Evolutionary conservation across 805 yeast genomes (phyloP), one percentile per base, ranked within the genome.

Genomic region (Metschnikowia bowlesiae): DNA sequence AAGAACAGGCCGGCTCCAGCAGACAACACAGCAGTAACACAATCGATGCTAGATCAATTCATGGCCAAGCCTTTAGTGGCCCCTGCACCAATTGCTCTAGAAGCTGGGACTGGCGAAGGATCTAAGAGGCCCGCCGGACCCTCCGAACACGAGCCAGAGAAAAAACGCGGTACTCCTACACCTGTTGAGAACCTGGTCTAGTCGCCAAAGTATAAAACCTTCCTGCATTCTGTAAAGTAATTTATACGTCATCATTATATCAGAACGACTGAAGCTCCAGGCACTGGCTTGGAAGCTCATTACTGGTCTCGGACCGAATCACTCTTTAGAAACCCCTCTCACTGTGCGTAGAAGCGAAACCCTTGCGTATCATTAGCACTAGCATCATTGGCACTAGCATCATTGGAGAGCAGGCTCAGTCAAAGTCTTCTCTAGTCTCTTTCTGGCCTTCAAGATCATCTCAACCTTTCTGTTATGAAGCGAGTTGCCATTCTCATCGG

Each of bases 401-500:
- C 34, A 44, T 16, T 34, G 22, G 8, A 44, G 41, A 8, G 47
- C 33, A 39, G 41, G 47, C 36, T 46, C 53, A 16, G 58, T 53
- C 54, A 70, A 62, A 48, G 66, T 70, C 31, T 62, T 49, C 38
- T 68, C 80, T 64, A 89, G 70, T 62, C 84, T 77, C 52, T 61
- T 65, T 51, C 78, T 63, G 2, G 78, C 78, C 30, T 62, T 63
- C 38, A 70, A 56, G 34, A 74, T 72, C 78, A 74, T 73, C 32
- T 71, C 70, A 52, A 69, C 68, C 46, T 71, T 62, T 53, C 68
- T 70, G 51, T 66, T 61, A 18, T 52, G 57, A 34, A 68, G 56
- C n/a, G 59, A 51, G 29, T 36, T 33, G 9, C 39, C 32, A 5
- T 22, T 28, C 6, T 43, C 46, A 14, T 33, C 49, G 18, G 30